A percentile compares a stretch with the other conserved stretches of the same genome.
Conservation (phyloP, 2,329 filamentous ascomycete species). For the Sclerotinia subarctica region DNA sequence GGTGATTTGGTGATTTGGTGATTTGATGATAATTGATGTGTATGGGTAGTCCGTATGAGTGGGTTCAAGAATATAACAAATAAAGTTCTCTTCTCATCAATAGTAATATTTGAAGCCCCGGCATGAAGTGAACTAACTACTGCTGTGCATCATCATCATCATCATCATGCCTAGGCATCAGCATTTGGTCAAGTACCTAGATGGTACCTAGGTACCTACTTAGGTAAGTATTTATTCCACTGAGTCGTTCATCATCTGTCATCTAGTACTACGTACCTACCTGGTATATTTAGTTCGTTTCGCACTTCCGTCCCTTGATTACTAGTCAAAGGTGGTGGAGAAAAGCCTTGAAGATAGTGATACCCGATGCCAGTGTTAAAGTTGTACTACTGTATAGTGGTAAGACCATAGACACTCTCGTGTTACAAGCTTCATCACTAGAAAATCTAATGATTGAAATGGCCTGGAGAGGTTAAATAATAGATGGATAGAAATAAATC, state of each 20-base stretch:
- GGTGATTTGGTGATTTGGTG: too few species aligned
- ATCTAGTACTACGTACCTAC: background rate
- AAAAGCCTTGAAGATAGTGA: background rate
- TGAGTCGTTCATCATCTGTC: background rate
- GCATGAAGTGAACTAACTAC: background rate
- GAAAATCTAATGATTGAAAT: background rate
- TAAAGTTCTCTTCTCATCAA: background rate
- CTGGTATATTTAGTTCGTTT: background rate
- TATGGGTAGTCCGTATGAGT: background rate
- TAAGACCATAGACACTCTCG: background rate
- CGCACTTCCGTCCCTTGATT: background rate
- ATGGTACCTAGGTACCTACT: background rate
- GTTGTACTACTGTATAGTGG: background rate
- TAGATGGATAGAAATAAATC: background rate
- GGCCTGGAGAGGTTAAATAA: background rate
- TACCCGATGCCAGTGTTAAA: background rate
- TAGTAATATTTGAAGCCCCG: background rate
- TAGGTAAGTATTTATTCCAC: too few species aligned
- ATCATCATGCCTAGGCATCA: background rate
- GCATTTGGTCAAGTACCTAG: background rate
- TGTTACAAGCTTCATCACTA: background rate
- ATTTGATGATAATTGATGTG: background rate
- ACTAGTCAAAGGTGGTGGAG: background rate
- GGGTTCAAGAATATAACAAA: background rate
- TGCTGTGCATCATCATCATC: background rate